phyloP scores from a whole-genome alignment of 73 alveolate species.

The Durusdinium trenchii region DNA sequence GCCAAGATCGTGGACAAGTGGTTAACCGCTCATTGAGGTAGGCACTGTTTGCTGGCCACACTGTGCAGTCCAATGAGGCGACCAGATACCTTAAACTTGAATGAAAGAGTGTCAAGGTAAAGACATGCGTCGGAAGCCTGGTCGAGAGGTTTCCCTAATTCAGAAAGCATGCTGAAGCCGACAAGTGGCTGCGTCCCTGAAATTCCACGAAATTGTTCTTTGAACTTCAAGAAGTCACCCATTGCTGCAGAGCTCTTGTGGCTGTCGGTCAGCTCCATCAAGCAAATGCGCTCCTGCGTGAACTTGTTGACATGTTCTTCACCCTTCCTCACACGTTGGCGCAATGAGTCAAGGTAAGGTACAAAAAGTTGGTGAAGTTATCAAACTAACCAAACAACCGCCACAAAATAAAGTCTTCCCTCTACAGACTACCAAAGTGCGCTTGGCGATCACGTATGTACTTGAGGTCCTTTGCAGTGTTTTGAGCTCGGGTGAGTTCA shows the following conservation, averaged over 20 bases:
- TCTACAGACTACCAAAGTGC: not conserved
- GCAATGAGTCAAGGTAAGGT: no score
- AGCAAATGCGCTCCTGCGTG: not conserved
- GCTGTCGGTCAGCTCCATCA: not conserved
- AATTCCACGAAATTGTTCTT: slow-evolving; percentile 31
- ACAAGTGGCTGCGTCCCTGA: not conserved
- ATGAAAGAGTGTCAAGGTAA: not conserved
- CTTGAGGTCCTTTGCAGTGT: slow-evolving; percentile 11
- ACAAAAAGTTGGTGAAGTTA: no score
- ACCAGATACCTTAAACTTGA: not conserved
- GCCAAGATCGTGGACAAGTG: slow-evolving; percentile 6
- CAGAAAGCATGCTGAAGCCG: no score
- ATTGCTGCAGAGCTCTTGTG: not conserved
- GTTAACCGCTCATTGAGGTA: not conserved
- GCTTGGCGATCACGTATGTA: not conserved
- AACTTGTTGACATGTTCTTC: not conserved
- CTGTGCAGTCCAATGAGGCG: not conserved
- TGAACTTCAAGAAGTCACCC: slow-evolving; percentile 37
- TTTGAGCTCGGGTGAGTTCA: not conserved
- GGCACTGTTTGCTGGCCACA: slow-evolving; percentile 28
- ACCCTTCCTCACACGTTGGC: slow-evolving; percentile 9
- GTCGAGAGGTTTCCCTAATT: no score
- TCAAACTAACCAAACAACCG: no score
- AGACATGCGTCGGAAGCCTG: no score
- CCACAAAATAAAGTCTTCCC: not conserved